Conservation (phyloP, 352 stramenopile species). For the Pythium aphanidermatum region DNA sequence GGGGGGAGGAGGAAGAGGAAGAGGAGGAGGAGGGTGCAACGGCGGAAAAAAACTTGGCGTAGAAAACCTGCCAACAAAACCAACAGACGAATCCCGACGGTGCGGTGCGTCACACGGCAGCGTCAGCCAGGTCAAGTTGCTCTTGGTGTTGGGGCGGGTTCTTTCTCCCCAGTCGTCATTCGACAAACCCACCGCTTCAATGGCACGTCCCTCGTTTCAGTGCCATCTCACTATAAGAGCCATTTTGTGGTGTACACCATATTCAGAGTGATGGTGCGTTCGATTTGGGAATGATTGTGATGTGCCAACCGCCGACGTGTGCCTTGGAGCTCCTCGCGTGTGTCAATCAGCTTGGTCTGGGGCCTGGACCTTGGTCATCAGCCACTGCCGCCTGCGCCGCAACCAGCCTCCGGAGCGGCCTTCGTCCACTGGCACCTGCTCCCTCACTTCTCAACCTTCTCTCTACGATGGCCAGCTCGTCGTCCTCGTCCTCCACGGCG, state of each 20-base stretch:
- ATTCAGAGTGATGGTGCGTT: constrained; percentile 5
- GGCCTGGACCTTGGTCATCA: neutral
- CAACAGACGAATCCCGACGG: too few species aligned
- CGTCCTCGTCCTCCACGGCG: constrained; percentile 7
- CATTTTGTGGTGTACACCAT: neutral
- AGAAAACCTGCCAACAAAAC: too few species aligned
- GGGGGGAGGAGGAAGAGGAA: too few species aligned
- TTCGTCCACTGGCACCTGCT: neutral
- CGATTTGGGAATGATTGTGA: constrained; percentile 4
- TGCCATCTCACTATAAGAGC: too few species aligned
- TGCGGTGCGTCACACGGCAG: too few species aligned
- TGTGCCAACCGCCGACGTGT: constrained; percentile 10
- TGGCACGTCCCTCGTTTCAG: too few species aligned
- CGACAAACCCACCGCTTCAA: neutral
- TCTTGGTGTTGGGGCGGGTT: too few species aligned
- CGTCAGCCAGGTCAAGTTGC: too few species aligned
- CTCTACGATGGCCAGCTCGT: constrained; percentile 10
- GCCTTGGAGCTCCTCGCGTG: neutral
- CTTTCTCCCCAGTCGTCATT: too few species aligned
- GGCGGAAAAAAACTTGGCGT: too few species aligned
- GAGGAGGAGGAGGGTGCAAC: constrained; percentile 14
- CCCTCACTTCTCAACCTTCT: constrained; percentile 1
- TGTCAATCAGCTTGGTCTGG: constrained; percentile 1
- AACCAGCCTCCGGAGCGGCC: neutral
- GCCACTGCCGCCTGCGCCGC: neutral